A percentile compares a stretch with the other conserved stretches of the same genome.
phyloP scores from a whole-genome alignment of 1,284 basidiomycete genomes.

The Tilletiaria anomala region DNA sequence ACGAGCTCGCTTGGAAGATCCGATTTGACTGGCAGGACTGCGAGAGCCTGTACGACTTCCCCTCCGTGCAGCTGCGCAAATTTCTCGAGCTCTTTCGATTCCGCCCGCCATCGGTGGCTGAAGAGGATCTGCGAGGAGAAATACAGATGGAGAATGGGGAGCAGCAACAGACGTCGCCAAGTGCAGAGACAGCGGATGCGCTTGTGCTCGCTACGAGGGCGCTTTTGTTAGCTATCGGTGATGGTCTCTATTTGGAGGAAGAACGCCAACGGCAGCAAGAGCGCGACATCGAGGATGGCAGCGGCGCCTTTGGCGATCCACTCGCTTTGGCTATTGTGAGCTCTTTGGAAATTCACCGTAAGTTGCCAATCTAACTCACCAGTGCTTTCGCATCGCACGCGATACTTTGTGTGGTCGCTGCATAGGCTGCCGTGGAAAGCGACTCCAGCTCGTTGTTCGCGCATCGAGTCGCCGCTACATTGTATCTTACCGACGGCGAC shows the following conservation, averaged over 20 bases:
- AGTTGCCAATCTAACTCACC: too few relatives aligned
- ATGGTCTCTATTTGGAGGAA: too few relatives aligned
- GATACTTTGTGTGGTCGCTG: constrained; percentile 4
- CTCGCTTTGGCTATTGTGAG: constrained; percentile 19
- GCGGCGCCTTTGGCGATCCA: constrained; percentile 12
- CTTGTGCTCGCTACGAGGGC: not conserved
- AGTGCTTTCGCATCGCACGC: constrained; percentile 46
- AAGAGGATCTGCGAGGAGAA: too few relatives aligned
- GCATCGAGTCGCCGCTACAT: constrained; percentile 55
- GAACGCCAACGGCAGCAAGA: constrained; percentile 12
- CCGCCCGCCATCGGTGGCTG: too few relatives aligned
- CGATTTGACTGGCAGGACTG: constrained; percentile 63
- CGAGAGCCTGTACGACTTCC: constrained; percentile 51
- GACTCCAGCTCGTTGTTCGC: constrained; percentile 55
- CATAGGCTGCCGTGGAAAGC: constrained; percentile 50
- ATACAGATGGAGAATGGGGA: too few relatives aligned
- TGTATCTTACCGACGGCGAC: constrained; percentile 63
- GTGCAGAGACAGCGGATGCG: not conserved
- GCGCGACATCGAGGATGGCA: constrained; percentile 9
- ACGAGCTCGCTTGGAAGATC: constrained; percentile 64
- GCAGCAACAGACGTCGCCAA: too few relatives aligned
- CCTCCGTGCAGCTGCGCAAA: constrained; percentile 47
- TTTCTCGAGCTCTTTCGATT: constrained; percentile 59
- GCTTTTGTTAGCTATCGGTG: too few relatives aligned
- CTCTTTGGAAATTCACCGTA: not conserved